Conservation (phyloP, 2,329 filamentous ascomycete species). For the Blumeria graminis region DNA sequence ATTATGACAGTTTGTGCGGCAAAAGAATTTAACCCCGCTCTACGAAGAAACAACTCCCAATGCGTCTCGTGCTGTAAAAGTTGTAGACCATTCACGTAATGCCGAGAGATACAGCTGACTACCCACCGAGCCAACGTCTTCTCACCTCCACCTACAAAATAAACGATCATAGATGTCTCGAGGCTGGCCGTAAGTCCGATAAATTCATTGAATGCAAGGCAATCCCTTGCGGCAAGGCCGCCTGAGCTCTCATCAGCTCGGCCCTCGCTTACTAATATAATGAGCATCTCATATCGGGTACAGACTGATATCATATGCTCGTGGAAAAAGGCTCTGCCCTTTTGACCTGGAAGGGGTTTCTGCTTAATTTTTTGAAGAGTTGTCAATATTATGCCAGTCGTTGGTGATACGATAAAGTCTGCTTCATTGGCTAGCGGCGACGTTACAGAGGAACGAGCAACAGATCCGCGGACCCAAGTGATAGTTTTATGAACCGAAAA, state of each 20-base stretch:
- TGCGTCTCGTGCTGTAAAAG: constrained; percentile 32
- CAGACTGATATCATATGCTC: constrained; percentile 29
- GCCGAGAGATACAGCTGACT: constrained; percentile 24
- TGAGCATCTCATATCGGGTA: constrained; percentile 37
- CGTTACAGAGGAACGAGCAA: constrained; percentile 15
- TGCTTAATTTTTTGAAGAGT: constrained; percentile 52
- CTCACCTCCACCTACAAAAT: constrained; percentile 26
- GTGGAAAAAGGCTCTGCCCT: constrained; percentile 23
- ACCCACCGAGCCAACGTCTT: constrained; percentile 30
- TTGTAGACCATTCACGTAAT: constrained; percentile 4
- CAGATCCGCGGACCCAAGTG: constrained; percentile 15
- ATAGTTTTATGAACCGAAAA: constrained; percentile 20
- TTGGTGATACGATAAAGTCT: constrained; percentile 48
- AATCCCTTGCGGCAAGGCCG: constrained; percentile 9
- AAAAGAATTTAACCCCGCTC: constrained; percentile 43
- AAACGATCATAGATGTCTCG: constrained; percentile 17
- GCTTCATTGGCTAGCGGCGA: constrained; percentile 30
- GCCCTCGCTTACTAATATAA: constrained; percentile 40
- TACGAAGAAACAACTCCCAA: constrained; percentile 44
- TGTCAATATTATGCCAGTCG: constrained; percentile 43
- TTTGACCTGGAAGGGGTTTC: constrained; percentile 38
- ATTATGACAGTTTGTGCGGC: constrained; percentile 41
- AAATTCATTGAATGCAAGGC: constrained; percentile 13
- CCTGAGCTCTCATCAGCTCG: constrained; percentile 20
- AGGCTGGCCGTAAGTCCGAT: constrained; percentile 15